These are phyloP conservation scores for Earliella scabrosa DNA, from an alignment of 1,284 basidiomycete genomes.

Conservation along the genomic window DNA sequence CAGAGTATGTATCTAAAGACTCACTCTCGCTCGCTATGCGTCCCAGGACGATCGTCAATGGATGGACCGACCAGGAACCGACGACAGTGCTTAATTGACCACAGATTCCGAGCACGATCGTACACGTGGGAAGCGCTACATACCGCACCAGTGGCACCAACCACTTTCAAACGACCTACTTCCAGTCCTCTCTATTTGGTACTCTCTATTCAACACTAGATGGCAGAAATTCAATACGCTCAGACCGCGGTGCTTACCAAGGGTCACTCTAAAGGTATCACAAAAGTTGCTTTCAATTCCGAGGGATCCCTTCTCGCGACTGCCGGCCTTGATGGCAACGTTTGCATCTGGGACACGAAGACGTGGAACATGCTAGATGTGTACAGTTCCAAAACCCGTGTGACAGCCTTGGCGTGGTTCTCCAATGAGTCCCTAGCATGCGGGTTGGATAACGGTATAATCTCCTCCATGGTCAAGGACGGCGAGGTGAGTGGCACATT, in stretches of 20 bases:
- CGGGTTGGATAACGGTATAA: not conserved
- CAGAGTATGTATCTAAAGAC: too few relatives aligned
- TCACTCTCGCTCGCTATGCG: too few relatives aligned
- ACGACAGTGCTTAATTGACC: too few relatives aligned
- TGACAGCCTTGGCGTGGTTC: not conserved
- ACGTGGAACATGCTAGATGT: not conserved
- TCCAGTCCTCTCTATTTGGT: too few relatives aligned
- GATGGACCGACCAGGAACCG: too few relatives aligned
- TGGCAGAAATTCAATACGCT: too few relatives aligned
- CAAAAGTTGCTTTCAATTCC: not conserved
- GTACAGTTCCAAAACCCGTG: not conserved
- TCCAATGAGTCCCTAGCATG: not conserved
- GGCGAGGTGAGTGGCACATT: not conserved
- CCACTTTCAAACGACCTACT: too few relatives aligned
- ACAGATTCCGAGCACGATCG: too few relatives aligned
- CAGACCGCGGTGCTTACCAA: not conserved
- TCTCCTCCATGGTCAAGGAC: not conserved
- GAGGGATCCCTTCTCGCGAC: not conserved
- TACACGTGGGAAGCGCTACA: too few relatives aligned
- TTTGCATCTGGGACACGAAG: not conserved
- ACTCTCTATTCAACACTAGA: too few relatives aligned
- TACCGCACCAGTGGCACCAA: too few relatives aligned
- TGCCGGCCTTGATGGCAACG: not conserved
- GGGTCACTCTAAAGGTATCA: slow-evolving; percentile 1
- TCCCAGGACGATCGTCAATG: too few relatives aligned